A percentile compares a stretch with the other conserved stretches of the same genome.
phyloP scores from a whole-genome alignment of 2,329 filamentous ascomycete species.

The Ascochyta viciae-villosae region DNA sequence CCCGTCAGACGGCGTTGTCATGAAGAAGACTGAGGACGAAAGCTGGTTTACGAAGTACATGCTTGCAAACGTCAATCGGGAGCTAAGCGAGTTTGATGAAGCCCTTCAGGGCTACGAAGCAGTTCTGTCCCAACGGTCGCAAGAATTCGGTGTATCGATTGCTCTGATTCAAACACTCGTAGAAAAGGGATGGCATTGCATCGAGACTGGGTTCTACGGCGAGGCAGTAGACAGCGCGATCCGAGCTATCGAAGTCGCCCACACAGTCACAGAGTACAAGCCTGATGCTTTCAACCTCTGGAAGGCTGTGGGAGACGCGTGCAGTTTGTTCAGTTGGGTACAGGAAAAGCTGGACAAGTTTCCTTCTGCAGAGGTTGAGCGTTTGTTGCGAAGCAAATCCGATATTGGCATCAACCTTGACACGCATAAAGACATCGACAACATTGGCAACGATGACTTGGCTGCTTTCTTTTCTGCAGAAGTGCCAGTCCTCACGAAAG shows the following conservation, averaged over 20 bases:
- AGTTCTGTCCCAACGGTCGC: conserved; percentile 71
- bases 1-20: conserved; percentile 68
- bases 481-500: conserved; percentile 56
- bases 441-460: conserved; percentile 57
- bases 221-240: conserved; percentile 75
- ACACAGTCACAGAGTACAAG: conserved; percentile 65
- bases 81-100: conserved; percentile 87
- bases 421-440: conserved; percentile 73
- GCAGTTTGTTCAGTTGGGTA: conserved; percentile 80
- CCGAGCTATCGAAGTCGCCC: conserved; percentile 73
- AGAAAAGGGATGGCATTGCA: conserved; percentile 77
- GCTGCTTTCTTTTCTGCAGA: conserved; percentile 26
- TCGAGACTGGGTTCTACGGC: conserved; percentile 87
- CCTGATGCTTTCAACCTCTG: conserved; percentile 88
- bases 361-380: conserved; percentile 64
- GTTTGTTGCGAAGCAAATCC: conserved; percentile 62
- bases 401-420: conserved; percentile 62
- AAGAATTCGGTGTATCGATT: conserved; percentile 86
- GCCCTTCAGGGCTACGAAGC: conserved; percentile 78
- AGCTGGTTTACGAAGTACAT: conserved; percentile 98
- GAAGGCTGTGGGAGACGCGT: conserved; percentile 91
- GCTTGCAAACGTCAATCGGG: conserved; percentile 91
- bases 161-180: conserved; percentile 87
- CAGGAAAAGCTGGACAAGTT: conserved; percentile 71
- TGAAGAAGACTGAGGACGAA: conserved; percentile 66